A percentile compares a stretch with the other conserved stretches of the same genome.
Evolutionary conservation across 192 early-diverging fungal genomes (phyloP).

Genomic region (Coemansia sp.): DNA sequence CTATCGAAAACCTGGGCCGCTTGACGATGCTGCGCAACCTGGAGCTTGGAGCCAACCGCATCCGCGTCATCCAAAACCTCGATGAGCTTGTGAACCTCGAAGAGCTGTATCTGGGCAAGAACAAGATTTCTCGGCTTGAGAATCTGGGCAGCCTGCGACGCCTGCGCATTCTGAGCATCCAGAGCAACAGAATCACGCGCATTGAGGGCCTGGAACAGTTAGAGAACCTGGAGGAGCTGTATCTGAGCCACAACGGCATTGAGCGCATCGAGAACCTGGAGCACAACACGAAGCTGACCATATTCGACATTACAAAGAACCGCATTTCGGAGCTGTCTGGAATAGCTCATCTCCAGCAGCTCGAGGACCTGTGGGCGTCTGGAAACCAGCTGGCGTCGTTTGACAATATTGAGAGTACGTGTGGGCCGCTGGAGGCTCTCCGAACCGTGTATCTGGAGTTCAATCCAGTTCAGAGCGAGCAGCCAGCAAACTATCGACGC

Average conservation of each 20-base stretch:
- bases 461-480: conserved; percentile 84
- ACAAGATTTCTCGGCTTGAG: conserved; percentile 87
- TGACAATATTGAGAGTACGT: conserved; percentile 74
- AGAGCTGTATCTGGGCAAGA: conserved; percentile 95
- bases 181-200: conserved; percentile 83
- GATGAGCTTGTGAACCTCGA: conserved; percentile 77
- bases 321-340: conserved; percentile 69
- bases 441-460: conserved; percentile 93
- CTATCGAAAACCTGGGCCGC: conserved; percentile 70
- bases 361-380: conserved; percentile 93
- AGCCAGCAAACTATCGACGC: conserved; percentile 76
- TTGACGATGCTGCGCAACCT: conserved; percentile 74
- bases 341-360: conserved; percentile 61
- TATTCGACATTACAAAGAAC: conserved; percentile 89
- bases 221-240: conserved; percentile 80
- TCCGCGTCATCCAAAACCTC: conserved; percentile 83
- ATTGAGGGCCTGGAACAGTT: conserved; percentile 74
- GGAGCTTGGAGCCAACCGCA: conserved; percentile 94
- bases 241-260: conserved; percentile 91
- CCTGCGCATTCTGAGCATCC: conserved; percentile 70
- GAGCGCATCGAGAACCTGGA: conserved; percentile 74
- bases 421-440: conserved; percentile 57
- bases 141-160: conserved; percentile 63
- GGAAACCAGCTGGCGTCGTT: conserved; percentile 76
- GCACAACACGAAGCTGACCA: conserved; percentile 66